Percentiles rank a stretch among this genome's conserved stretches.
These are phyloP conservation scores for Astrothelium subdiscretum DNA, from an alignment of 495 filamentous ascomycete species.

Conservation along the genomic window DNA sequence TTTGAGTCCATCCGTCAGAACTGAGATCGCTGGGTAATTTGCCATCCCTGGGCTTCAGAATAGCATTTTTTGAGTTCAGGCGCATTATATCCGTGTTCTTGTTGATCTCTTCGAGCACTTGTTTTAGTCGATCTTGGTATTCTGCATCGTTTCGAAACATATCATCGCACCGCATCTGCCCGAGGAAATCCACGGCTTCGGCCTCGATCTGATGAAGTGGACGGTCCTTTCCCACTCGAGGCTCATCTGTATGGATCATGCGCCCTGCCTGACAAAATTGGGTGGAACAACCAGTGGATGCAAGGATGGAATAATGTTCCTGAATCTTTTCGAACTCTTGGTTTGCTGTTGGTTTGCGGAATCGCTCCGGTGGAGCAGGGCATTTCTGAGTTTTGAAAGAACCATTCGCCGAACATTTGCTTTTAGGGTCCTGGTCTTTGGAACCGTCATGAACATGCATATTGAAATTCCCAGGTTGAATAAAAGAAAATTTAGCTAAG, in stretches of 20 bases:
- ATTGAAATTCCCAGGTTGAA: neutral
- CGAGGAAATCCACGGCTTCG: slow-evolving; percentile 17
- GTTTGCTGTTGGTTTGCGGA: neutral
- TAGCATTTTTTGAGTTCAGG: slow-evolving; percentile 1
- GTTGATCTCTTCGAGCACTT: slow-evolving; percentile 13
- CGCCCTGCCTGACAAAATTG: slow-evolving; percentile 24
- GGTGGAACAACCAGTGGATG: slow-evolving; percentile 21
- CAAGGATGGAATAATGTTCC: slow-evolving; percentile 9
- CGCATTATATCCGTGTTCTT: neutral
- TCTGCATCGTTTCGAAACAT: slow-evolving; percentile 14
- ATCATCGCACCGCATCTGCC: slow-evolving; percentile 12
- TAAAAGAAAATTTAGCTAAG: neutral
- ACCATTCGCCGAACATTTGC: neutral
- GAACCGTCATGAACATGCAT: neutral
- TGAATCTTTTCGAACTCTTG: slow-evolving; percentile 1
- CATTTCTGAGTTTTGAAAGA: neutral
- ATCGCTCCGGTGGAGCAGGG: neutral
- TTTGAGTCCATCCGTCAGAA: slow-evolving; percentile 16
- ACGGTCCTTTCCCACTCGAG: slow-evolving; percentile 19
- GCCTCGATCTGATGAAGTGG: slow-evolving; percentile 13
- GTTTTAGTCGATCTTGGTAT: slow-evolving; percentile 7
- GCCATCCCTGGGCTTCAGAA: neutral
- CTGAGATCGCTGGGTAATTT: neutral
- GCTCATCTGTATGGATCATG: slow-evolving; percentile 19
- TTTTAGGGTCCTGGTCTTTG: neutral